Percentiles rank a stretch among this genome's conserved stretches.
These are phyloP conservation scores for Clitopilus passeckerianus DNA, from an alignment of 768 basidiomycete genomes.

Conservation along the genomic window DNA sequence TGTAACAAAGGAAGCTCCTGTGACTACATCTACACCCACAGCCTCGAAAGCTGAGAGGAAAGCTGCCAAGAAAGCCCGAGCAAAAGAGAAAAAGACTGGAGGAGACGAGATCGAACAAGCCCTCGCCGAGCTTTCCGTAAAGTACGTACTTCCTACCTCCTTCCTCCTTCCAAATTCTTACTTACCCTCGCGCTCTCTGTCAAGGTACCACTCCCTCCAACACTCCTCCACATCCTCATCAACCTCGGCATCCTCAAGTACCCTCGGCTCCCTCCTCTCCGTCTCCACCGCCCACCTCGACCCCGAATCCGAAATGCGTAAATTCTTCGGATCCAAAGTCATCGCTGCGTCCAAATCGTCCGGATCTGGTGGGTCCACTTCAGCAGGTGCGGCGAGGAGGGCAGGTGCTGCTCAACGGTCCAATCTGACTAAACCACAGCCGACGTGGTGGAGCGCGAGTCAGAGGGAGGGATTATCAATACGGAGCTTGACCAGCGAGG, in stretches of 20 bases:
- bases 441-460: conserved; percentile 69
- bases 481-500: conserved; percentile 49
- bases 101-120: conserved; percentile 79
- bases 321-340: conserved; percentile 92
- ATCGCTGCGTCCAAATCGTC: conserved; percentile 56
- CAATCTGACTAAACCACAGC: conserved; percentile 71
- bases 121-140: conserved; percentile 76
- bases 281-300: conserved; percentile 84
- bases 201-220: conserved; percentile 51
- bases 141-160: conserved; percentile 37
- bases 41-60: conserved; percentile 43
- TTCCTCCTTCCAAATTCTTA: not conserved
- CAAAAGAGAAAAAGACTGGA: conserved; percentile 60
- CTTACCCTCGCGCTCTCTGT: not conserved
- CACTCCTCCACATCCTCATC: conserved; percentile 19
- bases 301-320: conserved; percentile 84
- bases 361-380: conserved; percentile 15
- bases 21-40: conserved; percentile 11
- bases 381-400: conserved; percentile 16
- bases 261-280: conserved; percentile 56
- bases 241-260: conserved; percentile 10
- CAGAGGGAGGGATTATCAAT: conserved; percentile 72
- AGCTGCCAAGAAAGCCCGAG: conserved; percentile 58
- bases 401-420: conserved; percentile 51
- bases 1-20: not conserved